Base-by-base conservation (phyloP, 129 eudicot species). In the Gnaphalium uliginosum region DNA sequence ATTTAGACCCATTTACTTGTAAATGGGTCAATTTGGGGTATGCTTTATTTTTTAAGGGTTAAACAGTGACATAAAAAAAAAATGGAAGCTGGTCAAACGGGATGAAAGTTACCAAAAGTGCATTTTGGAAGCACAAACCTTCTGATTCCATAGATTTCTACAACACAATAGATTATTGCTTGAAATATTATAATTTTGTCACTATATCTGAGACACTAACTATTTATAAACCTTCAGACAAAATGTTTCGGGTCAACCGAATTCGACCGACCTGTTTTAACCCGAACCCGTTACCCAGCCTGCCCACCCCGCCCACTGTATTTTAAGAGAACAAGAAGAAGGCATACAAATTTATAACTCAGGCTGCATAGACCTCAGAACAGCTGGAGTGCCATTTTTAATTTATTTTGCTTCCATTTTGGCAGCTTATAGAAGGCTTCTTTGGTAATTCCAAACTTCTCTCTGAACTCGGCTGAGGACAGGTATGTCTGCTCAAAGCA, bases 341-440 rank as follows among this genome's bases (percentile, higher is more conserved):
- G 59, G 26, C 80, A 19, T 83, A 87, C 92, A 80, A 76, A 71
- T 60, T 83, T 77, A 76, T 54, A 59, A 69, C 66, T 53, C 37
- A 75, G 82, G 81, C 80, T 71, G 74, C 58, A 71, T 37, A 32
- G 73, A 80, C 68, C 78, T 86, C 71, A 95, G 79, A 95, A 95
- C 68, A 95, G 74, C 13, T 89, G 85, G 66, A 91, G 89, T 17
- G 94, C 79, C 96, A 86, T 86, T 81, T 95, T 95, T 22, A 91
- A 80, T 89, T 95, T 95, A 78, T 91, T 95, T 72, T 95, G 99
- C 83, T 89, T 95, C 99, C 99, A 95, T 82, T 89, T 95, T 29
- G 99, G 99, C 62, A 91, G 83, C 87, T 87, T 89, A 77, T 91
- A 81, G 79, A 91, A 95, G 30, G 92, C 90, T 39, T 76, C 83